These are phyloP conservation scores for Emericellopsis cladophorae DNA, from an alignment of 2,329 filamentous ascomycete genomes.

Conservation along the genomic window DNA sequence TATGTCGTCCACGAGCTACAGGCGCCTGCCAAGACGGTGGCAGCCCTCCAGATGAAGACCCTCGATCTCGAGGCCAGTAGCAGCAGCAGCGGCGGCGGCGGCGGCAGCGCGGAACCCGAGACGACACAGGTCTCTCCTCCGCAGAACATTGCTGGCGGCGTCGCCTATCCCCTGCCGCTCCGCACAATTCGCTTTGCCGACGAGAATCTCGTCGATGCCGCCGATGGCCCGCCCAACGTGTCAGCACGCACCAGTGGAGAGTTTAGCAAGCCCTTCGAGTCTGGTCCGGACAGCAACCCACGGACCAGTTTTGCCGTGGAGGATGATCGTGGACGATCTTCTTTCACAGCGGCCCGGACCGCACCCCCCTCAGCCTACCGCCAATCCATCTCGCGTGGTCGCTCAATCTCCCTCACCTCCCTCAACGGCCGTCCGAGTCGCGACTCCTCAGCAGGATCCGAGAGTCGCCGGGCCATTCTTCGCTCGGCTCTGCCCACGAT, in stretches of 20 bases:
- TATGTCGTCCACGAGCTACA: slow-evolving; percentile 68
- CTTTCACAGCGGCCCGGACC: neutral
- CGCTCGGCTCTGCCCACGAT: neutral
- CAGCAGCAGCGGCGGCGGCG: neutral
- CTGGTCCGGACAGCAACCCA: no score
- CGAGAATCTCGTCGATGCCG: neutral
- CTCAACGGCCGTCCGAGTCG: neutral
- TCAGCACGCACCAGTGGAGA: no score
- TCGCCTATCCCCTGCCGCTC: no score
- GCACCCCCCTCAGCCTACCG: neutral
- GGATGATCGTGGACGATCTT: neutral
- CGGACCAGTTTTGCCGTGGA: no score
- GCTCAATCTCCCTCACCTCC: neutral
- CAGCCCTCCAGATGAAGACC: no score
- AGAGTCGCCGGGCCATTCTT: no score
- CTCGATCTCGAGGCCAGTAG: no score
- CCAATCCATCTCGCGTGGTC: neutral
- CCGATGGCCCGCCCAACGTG: neutral
- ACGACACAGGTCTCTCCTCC: slow-evolving; percentile 2
- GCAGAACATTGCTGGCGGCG: no score
- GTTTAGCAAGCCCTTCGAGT: no score
- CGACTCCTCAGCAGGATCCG: no score
- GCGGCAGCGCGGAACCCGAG: neutral
- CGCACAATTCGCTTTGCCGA: slow-evolving; percentile 11
- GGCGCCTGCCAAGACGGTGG: slow-evolving; percentile 38